Evolutionary conservation across 225 moss, liverwort and hornwort genomes (phyloP), one percentile per base, ranked within the genome.

Genomic region (Pseudisothecium myosuroides): DNA sequence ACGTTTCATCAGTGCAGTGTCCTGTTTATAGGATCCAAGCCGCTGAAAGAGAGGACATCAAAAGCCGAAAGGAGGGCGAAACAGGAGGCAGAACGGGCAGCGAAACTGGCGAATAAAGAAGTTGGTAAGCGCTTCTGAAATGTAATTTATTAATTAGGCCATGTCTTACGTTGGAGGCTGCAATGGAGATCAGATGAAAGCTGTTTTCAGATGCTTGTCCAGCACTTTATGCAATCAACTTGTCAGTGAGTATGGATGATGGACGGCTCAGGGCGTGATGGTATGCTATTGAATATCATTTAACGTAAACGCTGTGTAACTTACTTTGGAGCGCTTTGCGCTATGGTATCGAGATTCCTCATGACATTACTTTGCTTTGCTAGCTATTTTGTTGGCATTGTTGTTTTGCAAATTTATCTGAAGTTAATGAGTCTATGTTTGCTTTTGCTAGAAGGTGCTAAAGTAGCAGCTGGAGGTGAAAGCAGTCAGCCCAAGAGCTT

Each of bases 51-150:
- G 83, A 94, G 93, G 81, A 96, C 96, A 79, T 95, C 98, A 36
- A 96, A 91, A 88, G 98, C 98, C 19, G 98, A 98, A 73, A 96
- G 98, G 87, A 94, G 97, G 89, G 96, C 95, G 28, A 91, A 91
- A 61, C 98, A 98, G 89, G 97, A 98, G 60, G 96, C 97, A 47
- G 96, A 98, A 76, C 95, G 98, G 66, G 98, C 98, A 73, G 95
- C 95, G 24, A 98, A 98, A 89, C 90, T 89, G 84, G 94, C 94
- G 59, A 88, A 81, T 37, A 95, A 89, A 89, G 97, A 94, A 89
- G 89, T 82, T 90, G 94, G 96, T 96, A 92, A 86, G 89, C 67
- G 64, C 72, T 89, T 56, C 39, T 84, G 80, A 43, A 83, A 47
- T 72, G 41, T 82, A n/a, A 54, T 69, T 75, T 36, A 26, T 82